Evolutionary conservation across 371 early-diverging fungal genomes (phyloP), one percentile per base, ranked within the genome.

Genomic region (Haplosporangium sp.): DNA sequence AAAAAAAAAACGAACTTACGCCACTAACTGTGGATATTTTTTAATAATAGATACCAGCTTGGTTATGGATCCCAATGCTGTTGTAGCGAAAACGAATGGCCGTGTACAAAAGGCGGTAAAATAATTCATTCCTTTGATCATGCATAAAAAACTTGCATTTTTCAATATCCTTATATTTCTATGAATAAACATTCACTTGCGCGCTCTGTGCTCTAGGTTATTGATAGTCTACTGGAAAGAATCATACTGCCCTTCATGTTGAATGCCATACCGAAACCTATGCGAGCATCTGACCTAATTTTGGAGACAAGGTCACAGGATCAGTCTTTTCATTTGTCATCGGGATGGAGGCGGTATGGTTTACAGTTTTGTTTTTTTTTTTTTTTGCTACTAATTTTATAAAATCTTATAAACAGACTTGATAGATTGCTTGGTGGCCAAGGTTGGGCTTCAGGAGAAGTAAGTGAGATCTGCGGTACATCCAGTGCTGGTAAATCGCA

Each of bases 381-480:
- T 45, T 39, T 35, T 19, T 27, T 7, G 13, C 39, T 19, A 20
- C 38, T 68, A 34, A 48, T 55, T 55, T 19, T 27, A 15, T 34
- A 2, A 39, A 20, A 4, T 39, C n/a, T 42, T 13, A 45, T 15
- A 15, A 38, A 20, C 27, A 81, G 82, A 3, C 13, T 75, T 11
- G 69, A 81, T 37, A 63, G 60, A 20, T 63, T 81, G 2, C 72
- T 81, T n/a, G 72, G 75, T 17, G 72, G 66, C 6, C 27, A 63
- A 3, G 82, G 82, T 1, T 81, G 75, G 75, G 19, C n/a, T 1
- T 53, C 60, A 34, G 69, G 75, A 13, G 65, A 81, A 55, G 75
- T 81, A 42, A 74, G 63, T 38, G 82, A 81, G 56, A 65, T 81
- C 2, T 75, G 82, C 50, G 74, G 75, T 0, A 11, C 72, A 2